Conservation (phyloP, 2,329 filamentous ascomycete genomes). For the Paecilomyces sp. region DNA sequence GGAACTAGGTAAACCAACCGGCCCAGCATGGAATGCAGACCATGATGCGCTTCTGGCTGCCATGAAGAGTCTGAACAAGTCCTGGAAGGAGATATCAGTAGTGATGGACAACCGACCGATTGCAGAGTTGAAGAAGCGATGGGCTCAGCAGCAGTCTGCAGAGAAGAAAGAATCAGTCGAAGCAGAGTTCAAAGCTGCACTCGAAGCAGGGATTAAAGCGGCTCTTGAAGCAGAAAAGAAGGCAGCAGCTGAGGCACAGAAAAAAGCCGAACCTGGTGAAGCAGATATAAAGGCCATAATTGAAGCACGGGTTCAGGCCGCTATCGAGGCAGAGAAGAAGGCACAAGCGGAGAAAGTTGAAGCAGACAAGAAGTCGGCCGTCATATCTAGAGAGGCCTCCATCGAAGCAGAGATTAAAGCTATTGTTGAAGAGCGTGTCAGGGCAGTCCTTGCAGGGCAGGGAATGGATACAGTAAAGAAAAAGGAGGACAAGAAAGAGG, state of each 20-base stretch:
- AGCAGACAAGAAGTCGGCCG: not conserved
- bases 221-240: slow-evolving; percentile 3
- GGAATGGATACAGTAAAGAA: not conserved
- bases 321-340: slow-evolving; percentile 1
- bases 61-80: slow-evolving; percentile 11
- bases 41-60: slow-evolving; percentile 13
- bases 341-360: slow-evolving; percentile 1
- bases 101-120: slow-evolving; percentile 14
- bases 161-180: not conserved
- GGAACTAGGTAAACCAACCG: not conserved
- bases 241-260: not conserved
- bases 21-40: slow-evolving; percentile 11
- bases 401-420: not conserved
- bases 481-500: slow-evolving; percentile 3
- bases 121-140: slow-evolving; percentile 17
- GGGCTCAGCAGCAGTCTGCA: slow-evolving; percentile 3
- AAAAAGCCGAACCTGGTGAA: not conserved
- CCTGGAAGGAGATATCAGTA: slow-evolving; percentile 17
- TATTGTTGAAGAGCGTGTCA: not conserved
- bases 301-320: not conserved
- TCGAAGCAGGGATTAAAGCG: slow-evolving; percentile 1
- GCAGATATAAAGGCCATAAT: slow-evolving; percentile 4
- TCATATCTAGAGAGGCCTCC: not conserved
- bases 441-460: not conserved
- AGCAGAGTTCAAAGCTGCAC: not conserved